Evolutionary conservation across 257 asterid species (phyloP), one percentile per base, ranked within the genome.

Genomic region (Fraxinus pennsylvanica): DNA sequence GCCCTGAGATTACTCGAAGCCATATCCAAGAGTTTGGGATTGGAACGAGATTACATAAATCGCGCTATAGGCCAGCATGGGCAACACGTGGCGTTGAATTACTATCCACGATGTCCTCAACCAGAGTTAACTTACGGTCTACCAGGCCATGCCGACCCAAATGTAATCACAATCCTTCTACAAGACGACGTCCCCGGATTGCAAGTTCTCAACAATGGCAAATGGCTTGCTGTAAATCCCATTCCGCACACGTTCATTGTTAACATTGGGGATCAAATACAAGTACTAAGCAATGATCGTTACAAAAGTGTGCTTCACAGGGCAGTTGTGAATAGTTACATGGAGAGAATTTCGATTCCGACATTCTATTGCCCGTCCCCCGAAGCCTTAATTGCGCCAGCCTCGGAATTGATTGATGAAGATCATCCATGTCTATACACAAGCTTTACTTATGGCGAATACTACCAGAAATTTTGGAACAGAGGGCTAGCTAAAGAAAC

Each of bases 231-330:
- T 0, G 80, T 76, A 10, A 76, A 67, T 27, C 74, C 80, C 39
- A 63, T 50, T 68, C 63, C 80, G 13, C 32, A 67, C 22, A 73
- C 80, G 7, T 76, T 76, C 47, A 67, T 76, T 2, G 74, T 76
- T 19, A 76, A 76, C 14, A 43, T 76, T 29, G 80, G 80, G 12
- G 80, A 76, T 41, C 80, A 76, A 76, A 67, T 76, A 39, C 80
- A 76, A 57, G 80, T 67, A 17, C 63, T 32, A 9, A 22, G 41
- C 30, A 59, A 59, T 22, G 67, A 59, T n/a, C 30, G 67, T 22
- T 59, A 59, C 32, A 59, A 59, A 8, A 59, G 67, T 6, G 67
- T 59, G 32, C 67, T 59, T n/a, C 67, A 59, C 14, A 5, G 73
- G 30, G 73, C 73, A 14, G 73, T 68, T 4, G 73, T 68, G 22